phyloP scores from a whole-genome alignment of 345 rosid species.

The Salix caprea region DNA sequence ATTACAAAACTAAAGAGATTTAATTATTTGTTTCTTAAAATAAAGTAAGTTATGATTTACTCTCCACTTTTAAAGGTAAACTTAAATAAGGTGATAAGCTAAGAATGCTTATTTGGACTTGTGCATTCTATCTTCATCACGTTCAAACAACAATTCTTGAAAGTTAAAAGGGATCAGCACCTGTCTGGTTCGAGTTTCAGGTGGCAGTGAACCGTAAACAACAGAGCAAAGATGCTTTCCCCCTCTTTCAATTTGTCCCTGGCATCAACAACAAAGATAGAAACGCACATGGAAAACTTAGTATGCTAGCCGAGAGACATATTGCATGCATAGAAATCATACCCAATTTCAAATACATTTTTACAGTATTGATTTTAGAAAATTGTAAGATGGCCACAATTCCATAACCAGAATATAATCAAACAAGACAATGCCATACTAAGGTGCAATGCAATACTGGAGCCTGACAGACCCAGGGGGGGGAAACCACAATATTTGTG shows the following conservation, averaged over 20 bases:
- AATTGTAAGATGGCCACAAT: neutral
- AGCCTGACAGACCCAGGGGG: too few species aligned
- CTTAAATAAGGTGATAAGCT: too few species aligned
- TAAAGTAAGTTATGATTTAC: too few species aligned
- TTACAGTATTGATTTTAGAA: neutral
- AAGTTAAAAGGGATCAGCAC: conserved; percentile 37
- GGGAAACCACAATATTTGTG: neutral
- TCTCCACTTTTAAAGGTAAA: too few species aligned
- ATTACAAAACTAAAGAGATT: too few species aligned
- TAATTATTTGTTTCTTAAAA: too few species aligned
- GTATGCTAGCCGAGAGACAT: neutral
- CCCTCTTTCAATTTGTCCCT: conserved; percentile 59
- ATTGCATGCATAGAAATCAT: neutral
- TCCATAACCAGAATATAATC: neutral
- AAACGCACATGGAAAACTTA: conserved; percentile 11
- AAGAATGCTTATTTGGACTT: neutral
- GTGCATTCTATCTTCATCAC: neutral
- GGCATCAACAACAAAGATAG: conserved; percentile 5
- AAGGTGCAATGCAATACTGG: neutral
- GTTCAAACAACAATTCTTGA: conserved; percentile 6
- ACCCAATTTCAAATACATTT: neutral
- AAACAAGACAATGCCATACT: neutral
- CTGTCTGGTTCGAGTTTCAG: conserved; percentile 93
- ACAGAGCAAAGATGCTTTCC: conserved; percentile 88
- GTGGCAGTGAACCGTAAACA: conserved; percentile 91